These are phyloP conservation scores for Kockovaella imperatae DNA, from an alignment of 768 basidiomycete species.

Conservation along the genomic window DNA sequence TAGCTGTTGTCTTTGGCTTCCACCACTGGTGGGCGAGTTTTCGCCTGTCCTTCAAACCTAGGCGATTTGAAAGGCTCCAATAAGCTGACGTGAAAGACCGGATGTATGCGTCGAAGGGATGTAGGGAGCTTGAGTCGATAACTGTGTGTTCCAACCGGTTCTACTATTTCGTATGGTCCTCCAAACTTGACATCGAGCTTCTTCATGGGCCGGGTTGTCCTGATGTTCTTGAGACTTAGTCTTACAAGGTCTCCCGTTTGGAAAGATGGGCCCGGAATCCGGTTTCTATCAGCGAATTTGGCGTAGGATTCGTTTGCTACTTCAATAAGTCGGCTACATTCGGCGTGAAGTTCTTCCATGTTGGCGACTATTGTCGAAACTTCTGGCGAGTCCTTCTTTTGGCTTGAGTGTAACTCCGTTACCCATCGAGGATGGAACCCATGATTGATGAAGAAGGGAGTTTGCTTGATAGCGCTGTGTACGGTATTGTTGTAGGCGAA, in stretches of 20 bases:
- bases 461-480: constrained; percentile 33
- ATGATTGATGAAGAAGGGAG: constrained; percentile 44
- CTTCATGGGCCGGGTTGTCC: constrained; percentile 15
- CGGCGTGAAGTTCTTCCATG: constrained; percentile 6
- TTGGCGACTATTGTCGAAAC: neutral
- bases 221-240: constrained; percentile 12
- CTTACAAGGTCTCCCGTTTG: constrained; percentile 16
- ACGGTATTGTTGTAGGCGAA: constrained; percentile 45
- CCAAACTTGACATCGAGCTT: constrained; percentile 24
- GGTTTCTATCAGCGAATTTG: constrained; percentile 19
- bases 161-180: constrained; percentile 22
- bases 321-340: neutral
- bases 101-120: too few relatives aligned
- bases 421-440: constrained; percentile 5
- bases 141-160: too few relatives aligned
- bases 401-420: neutral
- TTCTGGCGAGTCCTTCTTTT: neutral
- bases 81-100: neutral
- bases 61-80: neutral
- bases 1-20: neutral
- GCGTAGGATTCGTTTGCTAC: constrained; percentile 39
- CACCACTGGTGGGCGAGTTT: neutral
- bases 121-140: too few relatives aligned
- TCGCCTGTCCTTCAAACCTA: neutral
- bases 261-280: constrained; percentile 13